Base-by-base conservation (phyloP, 805 yeast species). In the Candida parachauliodes region DNA sequence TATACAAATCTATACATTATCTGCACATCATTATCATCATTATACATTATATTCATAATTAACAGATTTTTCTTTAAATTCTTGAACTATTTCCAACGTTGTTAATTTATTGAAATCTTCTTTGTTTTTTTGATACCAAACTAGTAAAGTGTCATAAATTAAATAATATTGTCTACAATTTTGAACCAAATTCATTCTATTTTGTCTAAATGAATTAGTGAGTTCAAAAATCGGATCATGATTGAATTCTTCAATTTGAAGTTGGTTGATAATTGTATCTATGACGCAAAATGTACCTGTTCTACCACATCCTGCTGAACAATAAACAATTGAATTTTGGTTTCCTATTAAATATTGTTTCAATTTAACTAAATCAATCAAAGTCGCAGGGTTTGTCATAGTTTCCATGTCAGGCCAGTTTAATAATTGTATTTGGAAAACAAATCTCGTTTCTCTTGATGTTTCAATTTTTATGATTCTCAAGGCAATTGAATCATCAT, bases 281-380 rank as follows among this genome's bases (percentile, higher is more conserved):
- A 64, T 47, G 11, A 68, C 54, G 31, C 64, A 59, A 30, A 65
- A 61, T 1, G 96, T 85, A 2, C 98, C 98, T 0, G 98, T 88
- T 41, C 98, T 69, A 14, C 98, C 98, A 54, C 95, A 88, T 0
- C 98, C 98, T 1, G 98, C 98, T 5, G 96, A 87, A 54, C 98
- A 91, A 60, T 91, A 98, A 18, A 84, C 85, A 32, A 88, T 55
- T 5, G 80, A 71, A 4, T 10, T 3, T 12, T 28, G 8, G 34
- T 29, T 9, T 8, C 14, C n/a, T n/a, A 18, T 27, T 16, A 56
- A 15, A 21, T 44, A 26, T 8, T 42, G 41, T 48, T 62, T 65
- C 48, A 63, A 46, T 31, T 49, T 57, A 12, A 78, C 54, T 9
- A 67, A 46, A 34, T 69, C 65, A 19, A 86, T 62, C 20, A 88